A percentile compares a stretch with the other conserved stretches of the same genome.
Conservation (phyloP, 495 filamentous ascomycete genomes). For the Xylaria scruposa region DNA sequence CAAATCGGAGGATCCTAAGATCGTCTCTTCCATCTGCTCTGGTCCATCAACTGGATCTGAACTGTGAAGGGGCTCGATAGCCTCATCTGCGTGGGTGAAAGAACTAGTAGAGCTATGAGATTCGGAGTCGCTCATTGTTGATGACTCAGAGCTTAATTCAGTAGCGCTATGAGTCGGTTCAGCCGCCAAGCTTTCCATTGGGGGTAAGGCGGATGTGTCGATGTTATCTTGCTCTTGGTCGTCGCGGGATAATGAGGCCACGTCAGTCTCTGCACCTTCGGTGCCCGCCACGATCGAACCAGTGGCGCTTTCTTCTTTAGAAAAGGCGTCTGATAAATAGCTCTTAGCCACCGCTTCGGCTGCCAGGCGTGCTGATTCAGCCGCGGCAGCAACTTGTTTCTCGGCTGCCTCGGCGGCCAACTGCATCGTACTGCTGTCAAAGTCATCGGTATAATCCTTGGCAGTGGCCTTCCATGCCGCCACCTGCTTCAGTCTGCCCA, state of each 20-base stretch:
- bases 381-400: conserved; percentile 36
- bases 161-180: conserved; percentile 27
- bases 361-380: conserved; percentile 33
- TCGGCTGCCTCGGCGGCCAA: conserved; percentile 49
- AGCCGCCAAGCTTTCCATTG: conserved; percentile 27
- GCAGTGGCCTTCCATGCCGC: conserved; percentile 84
- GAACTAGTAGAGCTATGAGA: conserved; percentile 1
- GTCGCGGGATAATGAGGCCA: conserved; percentile 31
- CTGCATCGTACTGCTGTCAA: conserved; percentile 57
- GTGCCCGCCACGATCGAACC: not conserved
- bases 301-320: not conserved
- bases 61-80: conserved; percentile 27
- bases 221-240: conserved; percentile 7
- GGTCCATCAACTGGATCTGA: conserved; percentile 32
- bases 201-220: conserved; percentile 30
- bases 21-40: conserved; percentile 36
- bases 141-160: conserved; percentile 13
- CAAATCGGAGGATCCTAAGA: conserved; percentile 33
- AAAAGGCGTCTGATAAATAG: conserved; percentile 1
- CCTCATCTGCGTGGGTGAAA: conserved; percentile 19
- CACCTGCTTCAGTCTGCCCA: conserved; percentile 82
- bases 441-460: conserved; percentile 77
- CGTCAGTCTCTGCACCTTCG: conserved; percentile 29
- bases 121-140: not conserved
- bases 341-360: conserved; percentile 28